Base-by-base conservation (phyloP, 2,329 filamentous ascomycete genomes). In the Mollisiaceae sp. region DNA sequence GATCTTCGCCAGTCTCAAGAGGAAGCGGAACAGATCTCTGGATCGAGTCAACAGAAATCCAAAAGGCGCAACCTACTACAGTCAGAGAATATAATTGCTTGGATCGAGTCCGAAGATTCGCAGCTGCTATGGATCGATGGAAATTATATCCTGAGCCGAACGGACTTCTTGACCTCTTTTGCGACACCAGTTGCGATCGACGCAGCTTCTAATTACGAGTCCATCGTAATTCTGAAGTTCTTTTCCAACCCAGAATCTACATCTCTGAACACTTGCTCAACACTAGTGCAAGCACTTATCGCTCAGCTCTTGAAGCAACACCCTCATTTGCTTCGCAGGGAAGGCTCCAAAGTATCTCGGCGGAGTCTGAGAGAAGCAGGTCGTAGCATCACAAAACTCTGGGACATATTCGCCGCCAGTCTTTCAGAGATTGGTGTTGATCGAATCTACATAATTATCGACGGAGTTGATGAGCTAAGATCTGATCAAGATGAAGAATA, bases 81-180 rank as follows among this genome's bases (percentile, higher is more conserved):
- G 15, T 43, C 41, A 43, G 41, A 43, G 15, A 43, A 43, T 6
- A n/a, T 43, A 15, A 43, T 43, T 43, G 41, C 41, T 12, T 43
- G 41, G 41, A 43, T 43, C 6, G 41, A 43, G 41, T 43, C 15
- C 5, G 41, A 43, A 43, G 41, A 43, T 15, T 43, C 41, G 6
- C 41, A 43, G 41, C 41, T 43, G n/a, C 41, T 43, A 43, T 43
- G 41, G 41, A 43, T 43, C n/a, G 41, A 43, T 43, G 41, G 41
- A 8, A 43, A 43, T 18, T 43, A 43, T 43, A 43, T 43, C 41
- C 41, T 43, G 14, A 43, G 41, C n/a, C 41, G 41, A 43, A 43
- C 41, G 15, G 41, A 43, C 6, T 43, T 43, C n/a, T n/a, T 43
- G 14, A 43, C 41, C 15, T 43, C 41, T 6, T 43, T 43, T 43